Conservation (phyloP, 2,329 filamentous ascomycete species). For the Dendrostoma leiphaemia region DNA sequence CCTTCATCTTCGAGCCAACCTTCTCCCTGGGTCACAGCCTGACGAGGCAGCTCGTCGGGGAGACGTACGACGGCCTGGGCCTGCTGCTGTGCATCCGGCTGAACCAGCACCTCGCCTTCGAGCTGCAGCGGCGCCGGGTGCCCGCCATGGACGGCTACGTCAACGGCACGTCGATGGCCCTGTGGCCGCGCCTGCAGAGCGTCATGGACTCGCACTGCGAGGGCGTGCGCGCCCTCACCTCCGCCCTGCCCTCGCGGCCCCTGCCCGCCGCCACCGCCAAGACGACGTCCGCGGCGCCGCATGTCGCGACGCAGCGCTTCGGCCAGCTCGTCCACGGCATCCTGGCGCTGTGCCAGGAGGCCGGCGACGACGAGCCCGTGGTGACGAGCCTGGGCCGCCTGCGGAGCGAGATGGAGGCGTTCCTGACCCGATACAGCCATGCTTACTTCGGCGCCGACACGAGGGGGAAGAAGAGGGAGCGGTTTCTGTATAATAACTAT, state of each 20-base stretch:
- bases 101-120: slow-evolving; percentile 92
- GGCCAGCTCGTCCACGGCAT: slow-evolving; percentile 88
- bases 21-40: slow-evolving; percentile 78
- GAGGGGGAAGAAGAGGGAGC: slow-evolving; percentile 68
- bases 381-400: slow-evolving; percentile 75
- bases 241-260: slow-evolving; percentile 45
- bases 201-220: slow-evolving; percentile 94
- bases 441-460: slow-evolving; percentile 62
- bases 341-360: slow-evolving; percentile 78
- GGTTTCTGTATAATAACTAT: slow-evolving; percentile 96
- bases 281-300: slow-evolving; percentile 75
- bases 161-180: slow-evolving; percentile 90
- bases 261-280: slow-evolving; percentile 46
- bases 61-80: slow-evolving; percentile 80
- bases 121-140: slow-evolving; percentile 86
- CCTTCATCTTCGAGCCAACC: slow-evolving; percentile 85
- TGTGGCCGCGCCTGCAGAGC: slow-evolving; percentile 94
- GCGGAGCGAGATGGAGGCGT: slow-evolving; percentile 77
- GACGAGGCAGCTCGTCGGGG: slow-evolving; percentile 72
- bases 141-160: slow-evolving; percentile 88
- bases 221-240: slow-evolving; percentile 67
- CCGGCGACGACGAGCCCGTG: slow-evolving; percentile 91
- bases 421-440: slow-evolving; percentile 75
- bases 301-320: slow-evolving; percentile 91
- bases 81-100: slow-evolving; percentile 87